Evolutionary conservation across 2,329 filamentous ascomycete genomes (phyloP), one percentile per base, ranked within the genome.

Genomic region (Catunica adiposa): DNA sequence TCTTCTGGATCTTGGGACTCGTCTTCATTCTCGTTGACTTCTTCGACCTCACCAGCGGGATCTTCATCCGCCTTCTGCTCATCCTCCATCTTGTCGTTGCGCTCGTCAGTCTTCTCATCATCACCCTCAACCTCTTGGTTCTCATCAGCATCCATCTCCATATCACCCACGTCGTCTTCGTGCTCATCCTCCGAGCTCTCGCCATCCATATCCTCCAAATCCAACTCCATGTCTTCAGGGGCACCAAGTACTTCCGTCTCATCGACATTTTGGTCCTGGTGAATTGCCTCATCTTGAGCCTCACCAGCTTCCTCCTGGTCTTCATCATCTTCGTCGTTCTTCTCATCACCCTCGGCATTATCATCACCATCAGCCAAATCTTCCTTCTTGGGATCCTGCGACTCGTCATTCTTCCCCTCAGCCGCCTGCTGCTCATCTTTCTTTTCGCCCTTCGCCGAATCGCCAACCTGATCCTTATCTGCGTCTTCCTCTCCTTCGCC

Each of bases 191-290:
- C 55, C 9, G 48, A 34, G 22, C 51, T 48, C 29, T 77, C 77
- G 17, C 76, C 73, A 26, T 78, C 72, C 31, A 79, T 77, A 26
- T 86, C 83, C 60, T 90, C 84, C 56, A 92, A 76, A 60, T 89
- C 80, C 66, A 96, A 76, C 57, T 94, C 82, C 74, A 96, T 84
- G 61, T 95, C 87, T 44, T 95, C 89, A 0, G 89, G 89, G 22
- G 95, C 73, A 48, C 89, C 88, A 58, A 95, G 73, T 1, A 83
- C 82, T 59, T 94, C 82, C 62, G 88, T 83, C 65, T 95, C 84
- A 62, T 90, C 79, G 1, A 86, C 79, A 62, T 90, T 83, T 53
- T 88, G 83, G 58, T 89, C 79, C 62, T 82, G 79, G 50, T 71
- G 71, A 61, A 79, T 79, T 50, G 75, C 66, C 59, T 81, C 77